Evolutionary conservation across 2,329 filamentous ascomycete genomes (phyloP).

Genomic region (Cladosporium cucumerinum): DNA sequence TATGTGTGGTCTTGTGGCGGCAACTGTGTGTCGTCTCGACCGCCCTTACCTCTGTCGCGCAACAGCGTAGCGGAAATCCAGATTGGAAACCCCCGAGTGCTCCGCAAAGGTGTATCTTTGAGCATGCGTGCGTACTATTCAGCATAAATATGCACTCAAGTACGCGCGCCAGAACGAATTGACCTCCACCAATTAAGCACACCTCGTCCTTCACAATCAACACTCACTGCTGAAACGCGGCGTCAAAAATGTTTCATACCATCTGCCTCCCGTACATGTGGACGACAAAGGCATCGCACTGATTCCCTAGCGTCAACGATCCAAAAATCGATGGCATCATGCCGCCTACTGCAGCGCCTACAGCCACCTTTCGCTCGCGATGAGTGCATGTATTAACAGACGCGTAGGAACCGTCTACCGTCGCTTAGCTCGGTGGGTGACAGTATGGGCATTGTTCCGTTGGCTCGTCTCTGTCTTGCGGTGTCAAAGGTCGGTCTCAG

Average conservation of each 20-base stretch:
- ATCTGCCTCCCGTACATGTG: background rate
- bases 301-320: background rate
- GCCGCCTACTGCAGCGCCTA: background rate
- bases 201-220: slow-evolving; percentile 10
- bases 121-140: background rate
- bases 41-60: background rate
- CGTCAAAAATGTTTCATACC: slow-evolving; percentile 4
- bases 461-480: background rate
- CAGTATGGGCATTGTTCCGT: background rate
- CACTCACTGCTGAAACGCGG: background rate
- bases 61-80: slow-evolving; percentile 6
- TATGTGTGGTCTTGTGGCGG: slow-evolving; percentile 10
- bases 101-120: background rate
- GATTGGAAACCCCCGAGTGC: slow-evolving; percentile 11
- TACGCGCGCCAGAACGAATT: background rate
- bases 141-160: too few relatives aligned
- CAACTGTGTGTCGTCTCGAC: background rate
- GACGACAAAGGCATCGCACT: background rate
- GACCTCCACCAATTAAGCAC: slow-evolving; percentile 6
- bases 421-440: background rate
- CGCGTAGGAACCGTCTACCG: background rate
- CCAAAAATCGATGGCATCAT: background rate
- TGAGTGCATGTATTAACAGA: slow-evolving; percentile 1
- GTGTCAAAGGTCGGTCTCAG: background rate
- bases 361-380: slow-evolving; percentile 5